Evolutionary conservation across 2,329 filamentous ascomycete genomes (phyloP).

Genomic region (Emmonsiellopsis sp.): DNA sequence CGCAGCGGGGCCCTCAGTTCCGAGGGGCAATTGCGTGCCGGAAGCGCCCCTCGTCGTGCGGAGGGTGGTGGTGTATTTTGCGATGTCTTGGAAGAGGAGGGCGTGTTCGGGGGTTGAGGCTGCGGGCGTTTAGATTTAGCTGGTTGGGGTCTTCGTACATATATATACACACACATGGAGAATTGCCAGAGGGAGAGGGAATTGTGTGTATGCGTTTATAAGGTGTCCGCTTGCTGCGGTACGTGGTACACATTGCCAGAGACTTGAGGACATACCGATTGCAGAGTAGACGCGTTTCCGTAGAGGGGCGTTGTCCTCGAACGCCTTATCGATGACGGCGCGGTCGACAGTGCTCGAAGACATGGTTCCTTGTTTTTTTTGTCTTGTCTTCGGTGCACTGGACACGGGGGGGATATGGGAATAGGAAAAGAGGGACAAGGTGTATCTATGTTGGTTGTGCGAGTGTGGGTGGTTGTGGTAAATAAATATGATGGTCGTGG

Average conservation of each 20-base stretch:
- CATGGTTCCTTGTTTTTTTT: conserved; percentile 4
- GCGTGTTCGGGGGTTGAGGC: conserved; percentile 28
- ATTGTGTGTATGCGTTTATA: not conserved
- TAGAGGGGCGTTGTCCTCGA: conserved; percentile 28
- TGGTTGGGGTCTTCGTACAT: not conserved
- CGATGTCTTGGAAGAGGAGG: conserved; percentile 41
- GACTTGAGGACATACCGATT: conserved; percentile 26
- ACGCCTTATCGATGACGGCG: conserved; percentile 29
- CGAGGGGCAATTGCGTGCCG: not conserved
- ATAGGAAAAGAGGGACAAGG: too few species aligned
- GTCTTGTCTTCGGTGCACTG: not conserved
- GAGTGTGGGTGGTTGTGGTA: too few species aligned
- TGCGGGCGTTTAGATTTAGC: conserved; percentile 11
- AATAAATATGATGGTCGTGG: too few species aligned
- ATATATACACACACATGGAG: not conserved
- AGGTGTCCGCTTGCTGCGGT: not conserved
- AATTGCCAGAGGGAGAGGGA: not conserved
- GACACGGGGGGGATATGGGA: not conserved
- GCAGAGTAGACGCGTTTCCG: conserved; percentile 35
- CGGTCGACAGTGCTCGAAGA: not conserved
- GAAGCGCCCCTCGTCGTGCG: conserved; percentile 15
- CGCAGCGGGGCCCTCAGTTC: conserved; percentile 24
- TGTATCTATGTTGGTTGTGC: too few species aligned
- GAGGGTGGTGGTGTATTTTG: conserved; percentile 33
- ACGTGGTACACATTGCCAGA: not conserved